Conservation (phyloP, 2,329 filamentous ascomycete species). For the Corinectria fuckeliana region DNA sequence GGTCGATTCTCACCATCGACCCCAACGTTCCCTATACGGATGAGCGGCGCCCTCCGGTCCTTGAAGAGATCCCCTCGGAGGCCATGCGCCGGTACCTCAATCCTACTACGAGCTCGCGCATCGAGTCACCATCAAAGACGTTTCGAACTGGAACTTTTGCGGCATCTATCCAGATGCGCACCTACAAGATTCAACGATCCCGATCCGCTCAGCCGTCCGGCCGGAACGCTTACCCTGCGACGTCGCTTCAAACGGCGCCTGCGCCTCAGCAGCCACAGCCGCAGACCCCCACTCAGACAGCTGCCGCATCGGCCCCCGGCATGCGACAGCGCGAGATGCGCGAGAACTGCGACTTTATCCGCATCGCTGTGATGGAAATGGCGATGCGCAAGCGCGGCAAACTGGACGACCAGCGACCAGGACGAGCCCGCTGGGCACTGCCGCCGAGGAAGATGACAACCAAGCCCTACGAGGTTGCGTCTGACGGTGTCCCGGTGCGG, state of each 20-base stretch:
- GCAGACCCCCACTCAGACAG: slow-evolving; percentile 42
- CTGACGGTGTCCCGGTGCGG: slow-evolving; percentile 64
- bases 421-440: slow-evolving; percentile 71
- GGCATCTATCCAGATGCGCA: slow-evolving; percentile 75
- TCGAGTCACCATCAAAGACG: slow-evolving; percentile 40
- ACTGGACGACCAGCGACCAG: slow-evolving; percentile 69
- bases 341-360: slow-evolving; percentile 74
- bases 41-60: slow-evolving; percentile 67
- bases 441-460: slow-evolving; percentile 64
- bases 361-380: slow-evolving; percentile 75
- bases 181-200: slow-evolving; percentile 66
- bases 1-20: slow-evolving; percentile 72
- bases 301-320: slow-evolving; percentile 50
- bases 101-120: slow-evolving; percentile 57
- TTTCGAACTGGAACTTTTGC: slow-evolving; percentile 56
- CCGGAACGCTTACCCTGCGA: slow-evolving; percentile 42
- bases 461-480: slow-evolving; percentile 62
- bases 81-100: slow-evolving; percentile 72
- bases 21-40: slow-evolving; percentile 71
- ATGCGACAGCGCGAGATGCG: slow-evolving; percentile 71
- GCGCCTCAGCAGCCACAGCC: slow-evolving; percentile 39
- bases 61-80: slow-evolving; percentile 69
- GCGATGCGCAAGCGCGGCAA: slow-evolving; percentile 72
- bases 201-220: slow-evolving; percentile 45
- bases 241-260: slow-evolving; percentile 41